Conservation (phyloP, 805 yeast species). For the Teunomyces cretensis region DNA sequence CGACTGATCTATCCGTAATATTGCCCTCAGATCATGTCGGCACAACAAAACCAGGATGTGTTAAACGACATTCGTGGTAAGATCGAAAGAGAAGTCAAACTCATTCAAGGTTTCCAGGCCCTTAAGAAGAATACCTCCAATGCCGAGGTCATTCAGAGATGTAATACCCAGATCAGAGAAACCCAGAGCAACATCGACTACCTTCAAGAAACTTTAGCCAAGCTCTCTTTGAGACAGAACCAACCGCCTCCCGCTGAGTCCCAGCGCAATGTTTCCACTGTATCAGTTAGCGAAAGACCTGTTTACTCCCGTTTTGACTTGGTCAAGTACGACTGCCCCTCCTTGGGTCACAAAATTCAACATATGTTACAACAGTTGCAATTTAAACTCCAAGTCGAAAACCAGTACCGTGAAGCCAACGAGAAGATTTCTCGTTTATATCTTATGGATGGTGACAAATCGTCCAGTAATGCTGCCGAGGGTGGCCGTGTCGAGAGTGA, state of each 20-base stretch:
- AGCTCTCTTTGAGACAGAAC: slow-evolving; percentile 44
- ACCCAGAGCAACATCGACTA: slow-evolving; percentile 90
- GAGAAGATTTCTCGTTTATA: slow-evolving; percentile 85
- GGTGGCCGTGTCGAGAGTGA: slow-evolving; percentile 82
- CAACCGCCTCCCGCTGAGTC: slow-evolving; percentile 10
- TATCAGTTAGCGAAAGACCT: slow-evolving; percentile 2
- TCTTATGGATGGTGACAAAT: slow-evolving; percentile 86
- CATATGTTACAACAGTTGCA: slow-evolving; percentile 94
- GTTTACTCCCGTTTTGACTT: slow-evolving; percentile 73
- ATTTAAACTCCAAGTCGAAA: slow-evolving; percentile 90
- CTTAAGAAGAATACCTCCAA: slow-evolving; percentile 78
- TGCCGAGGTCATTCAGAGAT: slow-evolving; percentile 80
- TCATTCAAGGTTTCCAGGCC: slow-evolving; percentile 83
- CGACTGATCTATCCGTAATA: background rate
- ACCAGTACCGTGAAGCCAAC: slow-evolving; percentile 89
- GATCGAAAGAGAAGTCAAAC: slow-evolving; percentile 84
- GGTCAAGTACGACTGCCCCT: slow-evolving; percentile 89
- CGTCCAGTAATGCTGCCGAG: slow-evolving; percentile 83
- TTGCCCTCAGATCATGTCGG: slow-evolving; percentile 6
- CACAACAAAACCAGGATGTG: slow-evolving; percentile 25
- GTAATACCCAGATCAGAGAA: slow-evolving; percentile 87
- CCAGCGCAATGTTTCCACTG: slow-evolving; percentile 5
- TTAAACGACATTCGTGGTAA: slow-evolving; percentile 73
- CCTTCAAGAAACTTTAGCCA: slow-evolving; percentile 71
- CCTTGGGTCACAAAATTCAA: slow-evolving; percentile 90